These are phyloP conservation scores for Parmales sp. DNA, from an alignment of 108 stramenopile species.

Conservation along the genomic window DNA sequence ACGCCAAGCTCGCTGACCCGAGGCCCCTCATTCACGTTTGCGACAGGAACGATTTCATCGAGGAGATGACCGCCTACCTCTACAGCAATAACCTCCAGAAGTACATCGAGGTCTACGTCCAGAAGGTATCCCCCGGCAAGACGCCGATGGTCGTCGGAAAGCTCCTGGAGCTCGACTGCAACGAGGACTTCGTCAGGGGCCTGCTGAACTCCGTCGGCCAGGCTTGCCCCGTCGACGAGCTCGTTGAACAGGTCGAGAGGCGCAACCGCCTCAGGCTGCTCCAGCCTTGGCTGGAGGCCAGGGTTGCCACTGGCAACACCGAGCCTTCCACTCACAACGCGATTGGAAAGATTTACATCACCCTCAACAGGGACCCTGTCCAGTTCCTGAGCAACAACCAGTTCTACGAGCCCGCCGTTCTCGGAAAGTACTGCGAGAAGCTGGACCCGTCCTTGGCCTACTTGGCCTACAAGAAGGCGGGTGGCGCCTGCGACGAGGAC, in stretches of 20 bases:
- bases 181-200: constrained; percentile 54
- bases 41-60: constrained; percentile 58
- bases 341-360: constrained; percentile 64
- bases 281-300: constrained; percentile 53
- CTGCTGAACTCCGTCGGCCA: constrained; percentile 47
- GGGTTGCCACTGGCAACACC: constrained; percentile 56
- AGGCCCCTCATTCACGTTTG: constrained; percentile 59
- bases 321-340: constrained; percentile 62
- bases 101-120: constrained; percentile 65
- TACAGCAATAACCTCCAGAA: constrained; percentile 49
- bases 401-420: constrained; percentile 57
- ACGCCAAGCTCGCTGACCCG: constrained; percentile 54
- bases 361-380: constrained; percentile 58
- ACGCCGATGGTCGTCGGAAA: constrained; percentile 58
- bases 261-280: constrained; percentile 39
- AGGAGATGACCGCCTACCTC: constrained; percentile 56
- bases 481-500: constrained; percentile 54
- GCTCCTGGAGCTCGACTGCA: constrained; percentile 40
- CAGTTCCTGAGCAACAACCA: constrained; percentile 56
- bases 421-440: constrained; percentile 65
- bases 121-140: constrained; percentile 48
- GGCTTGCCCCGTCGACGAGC: constrained; percentile 54
- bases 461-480: constrained; percentile 57
- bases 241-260: constrained; percentile 49
- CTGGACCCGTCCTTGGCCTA: constrained; percentile 62